These are phyloP conservation scores for Fusarium sp. DNA, from an alignment of 2,329 filamentous ascomycete species.

Conservation along the genomic window DNA sequence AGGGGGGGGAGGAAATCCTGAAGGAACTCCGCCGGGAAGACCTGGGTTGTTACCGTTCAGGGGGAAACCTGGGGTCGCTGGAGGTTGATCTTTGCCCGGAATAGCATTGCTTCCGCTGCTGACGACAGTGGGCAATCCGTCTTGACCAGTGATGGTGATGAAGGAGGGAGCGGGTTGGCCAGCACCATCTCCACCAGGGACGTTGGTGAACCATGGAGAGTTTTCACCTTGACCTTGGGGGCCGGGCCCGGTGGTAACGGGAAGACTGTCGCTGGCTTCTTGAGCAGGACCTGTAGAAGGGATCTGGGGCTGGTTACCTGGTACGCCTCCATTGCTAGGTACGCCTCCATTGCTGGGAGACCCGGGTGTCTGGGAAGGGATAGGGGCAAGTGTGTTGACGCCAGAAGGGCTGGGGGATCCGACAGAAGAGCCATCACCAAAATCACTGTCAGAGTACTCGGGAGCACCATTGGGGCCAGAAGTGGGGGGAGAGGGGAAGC, in stretches of 20 bases:
- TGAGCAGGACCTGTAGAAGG: constrained; percentile 25
- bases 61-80: constrained; percentile 8
- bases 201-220: constrained; percentile 26
- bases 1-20: constrained; percentile 26
- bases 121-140: constrained; percentile 46
- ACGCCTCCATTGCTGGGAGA: constrained; percentile 19
- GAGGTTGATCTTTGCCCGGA: constrained; percentile 23
- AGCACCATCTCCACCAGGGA: constrained; percentile 12
- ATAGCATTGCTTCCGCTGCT: constrained; percentile 12
- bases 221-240: constrained; percentile 27
- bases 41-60: constrained; percentile 24
- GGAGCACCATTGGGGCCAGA: constrained; percentile 36
- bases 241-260: constrained; percentile 29
- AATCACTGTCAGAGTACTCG: constrained; percentile 30
- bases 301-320: constrained; percentile 14
- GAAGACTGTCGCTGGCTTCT: constrained; percentile 33
- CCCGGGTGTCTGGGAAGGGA: constrained; percentile 25
- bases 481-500: constrained; percentile 13
- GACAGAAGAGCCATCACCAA: constrained; percentile 34
- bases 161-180: constrained; percentile 26
- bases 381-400: constrained; percentile 19
- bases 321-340: constrained; percentile 20
- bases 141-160: constrained; percentile 37
- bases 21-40: constrained; percentile 24
- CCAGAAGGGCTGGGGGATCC: constrained; percentile 19